A percentile compares a stretch with the other conserved stretches of the same genome.
Evolutionary conservation across 140 eudicot species (phyloP).

Genomic region (Bidens hawaiensis): DNA sequence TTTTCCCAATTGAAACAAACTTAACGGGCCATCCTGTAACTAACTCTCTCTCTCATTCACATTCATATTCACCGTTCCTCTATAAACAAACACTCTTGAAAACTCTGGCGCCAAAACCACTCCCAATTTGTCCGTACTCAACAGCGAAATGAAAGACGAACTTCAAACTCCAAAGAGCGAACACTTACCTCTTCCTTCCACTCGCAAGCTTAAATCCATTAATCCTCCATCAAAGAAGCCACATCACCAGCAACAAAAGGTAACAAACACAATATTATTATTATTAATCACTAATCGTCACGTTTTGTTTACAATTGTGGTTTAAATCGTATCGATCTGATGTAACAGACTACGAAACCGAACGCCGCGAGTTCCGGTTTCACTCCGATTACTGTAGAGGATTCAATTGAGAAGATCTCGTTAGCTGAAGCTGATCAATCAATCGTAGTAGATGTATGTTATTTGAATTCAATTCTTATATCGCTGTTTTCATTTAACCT

Average conservation of each 20-base stretch:
- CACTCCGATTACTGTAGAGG: slow-evolving; percentile 19
- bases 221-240: slow-evolving; percentile 24
- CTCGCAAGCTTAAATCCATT: slow-evolving; percentile 22
- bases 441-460: too few species aligned
- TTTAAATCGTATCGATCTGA: neutral
- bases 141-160: slow-evolving; percentile 14
- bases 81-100: too few species aligned
- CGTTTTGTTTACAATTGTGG: neutral
- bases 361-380: slow-evolving; percentile 15
- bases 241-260: slow-evolving; percentile 33
- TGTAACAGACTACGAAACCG: slow-evolving; percentile 41
- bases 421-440: too few species aligned
- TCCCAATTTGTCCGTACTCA: too few species aligned
- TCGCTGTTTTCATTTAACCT: too few species aligned
- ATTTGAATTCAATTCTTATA: too few species aligned
- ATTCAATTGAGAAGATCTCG: too few species aligned
- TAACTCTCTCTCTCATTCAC: neutral
- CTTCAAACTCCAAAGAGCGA: slow-evolving; percentile 33
- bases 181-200: neutral
- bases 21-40: neutral
- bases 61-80: too few species aligned
- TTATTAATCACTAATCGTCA: neutral
- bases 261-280: slow-evolving; percentile 7
- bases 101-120: slow-evolving; percentile 25
- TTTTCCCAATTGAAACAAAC: neutral